Base-by-base conservation (phyloP, 768 basidiomycete species). In the Lyophyllum shimeji region DNA sequence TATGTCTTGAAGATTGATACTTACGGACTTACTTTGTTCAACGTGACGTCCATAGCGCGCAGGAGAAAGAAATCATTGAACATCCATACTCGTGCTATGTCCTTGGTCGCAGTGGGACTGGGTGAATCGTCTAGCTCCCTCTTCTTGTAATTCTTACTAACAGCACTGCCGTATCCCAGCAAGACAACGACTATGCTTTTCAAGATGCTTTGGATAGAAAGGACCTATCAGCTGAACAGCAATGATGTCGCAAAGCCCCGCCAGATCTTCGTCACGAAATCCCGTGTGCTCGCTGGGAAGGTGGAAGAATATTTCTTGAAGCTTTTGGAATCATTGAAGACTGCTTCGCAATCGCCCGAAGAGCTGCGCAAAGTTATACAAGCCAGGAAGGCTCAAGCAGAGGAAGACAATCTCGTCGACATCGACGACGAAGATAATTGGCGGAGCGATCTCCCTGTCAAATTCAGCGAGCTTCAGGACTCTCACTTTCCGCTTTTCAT, bases 101-200 rank as follows among this genome's bases (percentile, higher is more conserved):
- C 27, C 65, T 87, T 8, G 86, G 88, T 0, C 74, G 89, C 23
- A 89, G 87, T 62, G 89, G 89, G 2, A 90, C 89, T 0, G 89
- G 88, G 88, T 87, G 60, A 12, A 76, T 29, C 18, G 7, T 52
- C 9, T 62, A 0, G 2, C 46, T 53, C 9, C 9, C 9, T 46
- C n/a, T 6, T 47, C 12, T 45, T 17, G 7, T 25, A 39, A 4
- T 3, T 1, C 8, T 7, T 37, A 34, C 25, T 3, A 23, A 9
- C 43, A 7, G 17, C 39, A 21, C 29, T 33, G 17, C 2, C 2
- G 4, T 42, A n/a, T 46, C 48, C 13, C 60, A 88, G 88, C 0
- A 89, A 89, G 76, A 90, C 86, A 0, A 90, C 89, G 0, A 85
- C 87, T 0, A 88, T 90, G 79, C 71, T 90, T 1, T 87, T 85